Base-by-base conservation (phyloP, 2,329 filamentous ascomycete species). In the Penicillium brevicompactum region DNA sequence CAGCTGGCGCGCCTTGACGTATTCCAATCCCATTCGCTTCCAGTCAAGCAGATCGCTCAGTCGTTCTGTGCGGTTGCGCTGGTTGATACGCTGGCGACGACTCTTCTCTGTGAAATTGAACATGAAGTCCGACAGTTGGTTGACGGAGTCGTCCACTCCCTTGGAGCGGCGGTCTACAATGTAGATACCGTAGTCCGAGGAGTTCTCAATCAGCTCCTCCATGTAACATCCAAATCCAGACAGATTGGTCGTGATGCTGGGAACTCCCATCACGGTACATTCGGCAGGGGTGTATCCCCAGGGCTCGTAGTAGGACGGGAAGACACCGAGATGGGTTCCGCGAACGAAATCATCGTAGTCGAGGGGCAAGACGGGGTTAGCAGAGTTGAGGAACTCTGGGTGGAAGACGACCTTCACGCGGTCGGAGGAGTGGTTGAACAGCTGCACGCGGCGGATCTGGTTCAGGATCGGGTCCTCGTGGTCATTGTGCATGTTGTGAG, bases 1-100 rank as follows among this genome's bases (percentile, higher is more conserved):
- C 69, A 99, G 78, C 75, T 97, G 94, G 46, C 94, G 86, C 32
- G 94, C 94, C 81, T 97, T 99, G 78, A 97, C 91, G 71, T 99
- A 99, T 77, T 99, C 94, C 87, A 97, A 88, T 21, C 94, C 94
- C 94, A 99, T 99, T 47, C 94, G 85, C 84, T 97, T 97, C 94
- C 94, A 99, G 78, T 99, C 94, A 40, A 99, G 83, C 57, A 99
- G 81, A 72, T 99, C 94, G 69, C 92, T 96, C 51, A 99, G 80
- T 46, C 94, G 87, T 80, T 99, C 94, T 0, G 94, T 99, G 51
- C 94, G 87, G 77, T 99, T 99, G 47, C 94, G 87, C 80, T 97
- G 94, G 82, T 99, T 99, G 83, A 99, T 99, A 48, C 94, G 90
- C 76, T 99, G 94, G 58, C 94, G 87, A 55, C 92, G 89, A 75